phyloP scores from a whole-genome alignment of 2,329 filamentous ascomycete genomes.

The Ceratocystis papillata region DNA sequence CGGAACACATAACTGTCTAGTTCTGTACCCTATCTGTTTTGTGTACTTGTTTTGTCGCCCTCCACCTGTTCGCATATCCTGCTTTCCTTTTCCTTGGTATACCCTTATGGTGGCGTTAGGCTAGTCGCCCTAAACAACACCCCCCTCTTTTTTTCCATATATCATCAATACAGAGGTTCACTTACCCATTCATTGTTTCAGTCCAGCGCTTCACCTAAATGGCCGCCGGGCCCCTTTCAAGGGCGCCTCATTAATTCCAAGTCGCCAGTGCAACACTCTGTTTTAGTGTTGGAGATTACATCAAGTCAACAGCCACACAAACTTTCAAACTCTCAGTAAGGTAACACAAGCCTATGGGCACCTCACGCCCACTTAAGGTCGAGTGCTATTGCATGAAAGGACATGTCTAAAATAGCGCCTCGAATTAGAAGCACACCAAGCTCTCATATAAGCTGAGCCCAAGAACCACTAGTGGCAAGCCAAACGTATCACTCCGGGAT shows the following conservation, averaged over 20 bases:
- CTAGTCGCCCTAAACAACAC: neutral
- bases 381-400: neutral
- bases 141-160: neutral
- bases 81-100: slow-evolving; percentile 3
- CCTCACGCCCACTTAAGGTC: neutral
- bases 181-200: neutral
- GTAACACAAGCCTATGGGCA: neutral
- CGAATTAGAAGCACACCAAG: neutral
- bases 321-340: neutral
- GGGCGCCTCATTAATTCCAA: no score
- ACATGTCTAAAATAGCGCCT: neutral
- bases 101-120: neutral
- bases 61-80: neutral
- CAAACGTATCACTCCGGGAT: neutral
- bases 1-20: neutral
- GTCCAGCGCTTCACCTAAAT: no score
- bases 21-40: neutral
- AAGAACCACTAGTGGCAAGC: neutral
- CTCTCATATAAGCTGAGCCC: neutral
- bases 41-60: neutral
- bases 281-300: no score
- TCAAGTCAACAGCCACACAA: neutral
- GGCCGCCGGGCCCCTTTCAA: no score
- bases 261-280: no score
- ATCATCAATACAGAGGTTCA: neutral